These are phyloP conservation scores for Tephrocybe sp. DNA, from an alignment of 768 basidiomycete species.

Conservation along the genomic window DNA sequence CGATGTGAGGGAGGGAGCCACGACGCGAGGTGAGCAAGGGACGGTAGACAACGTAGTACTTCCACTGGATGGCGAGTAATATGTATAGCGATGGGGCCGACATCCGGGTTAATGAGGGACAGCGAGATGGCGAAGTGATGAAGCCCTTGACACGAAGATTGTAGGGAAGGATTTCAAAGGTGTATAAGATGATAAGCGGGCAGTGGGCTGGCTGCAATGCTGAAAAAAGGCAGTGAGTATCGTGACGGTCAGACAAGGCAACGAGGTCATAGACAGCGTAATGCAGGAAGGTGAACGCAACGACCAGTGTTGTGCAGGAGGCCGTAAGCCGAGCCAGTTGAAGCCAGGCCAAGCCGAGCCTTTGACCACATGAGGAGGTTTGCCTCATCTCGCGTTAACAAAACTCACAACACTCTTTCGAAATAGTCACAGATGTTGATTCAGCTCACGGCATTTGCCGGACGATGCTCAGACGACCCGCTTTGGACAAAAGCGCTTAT, in stretches of 20 bases:
- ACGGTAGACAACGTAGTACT: conserved; percentile 77
- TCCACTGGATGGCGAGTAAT: conserved; percentile 66
- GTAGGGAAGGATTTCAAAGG: conserved; percentile 18
- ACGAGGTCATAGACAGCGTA: conserved; percentile 29
- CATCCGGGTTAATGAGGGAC: conserved; percentile 18
- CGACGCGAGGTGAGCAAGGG: conserved; percentile 33
- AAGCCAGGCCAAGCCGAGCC: no score
- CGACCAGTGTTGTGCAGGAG: no score
- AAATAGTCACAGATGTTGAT: no score
- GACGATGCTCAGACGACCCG: no score
- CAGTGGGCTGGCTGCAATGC: conserved; percentile 28
- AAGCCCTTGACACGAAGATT: conserved; percentile 17
- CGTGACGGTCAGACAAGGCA: not conserved
- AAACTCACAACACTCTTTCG: no score
- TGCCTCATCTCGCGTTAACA: no score
- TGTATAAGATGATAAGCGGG: conserved; percentile 32
- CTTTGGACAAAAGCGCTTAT: no score
- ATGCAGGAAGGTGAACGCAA: conserved; percentile 23
- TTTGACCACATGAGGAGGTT: no score
- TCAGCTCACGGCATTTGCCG: no score
- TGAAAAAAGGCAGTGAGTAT: not conserved
- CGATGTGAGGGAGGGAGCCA: not conserved
- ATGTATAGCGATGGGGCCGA: conserved; percentile 19
- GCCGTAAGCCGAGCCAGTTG: no score
- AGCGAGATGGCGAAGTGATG: conserved; percentile 16